Evolutionary conservation across 345 rosid species (phyloP), one percentile per base, ranked within the genome.

Genomic region (Aquilaria sinensis): DNA sequence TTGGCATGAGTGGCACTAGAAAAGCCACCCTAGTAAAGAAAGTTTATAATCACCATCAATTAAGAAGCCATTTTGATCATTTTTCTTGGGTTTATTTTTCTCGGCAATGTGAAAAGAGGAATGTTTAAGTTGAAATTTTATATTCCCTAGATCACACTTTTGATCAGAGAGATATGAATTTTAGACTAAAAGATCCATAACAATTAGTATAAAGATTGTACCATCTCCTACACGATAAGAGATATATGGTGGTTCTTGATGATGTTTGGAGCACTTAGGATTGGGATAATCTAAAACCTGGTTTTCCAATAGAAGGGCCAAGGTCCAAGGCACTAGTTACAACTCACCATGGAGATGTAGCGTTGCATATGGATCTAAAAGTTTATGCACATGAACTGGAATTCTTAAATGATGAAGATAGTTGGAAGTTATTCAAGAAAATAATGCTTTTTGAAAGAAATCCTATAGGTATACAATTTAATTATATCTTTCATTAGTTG

Each of bases 71-170:
- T 51, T 81, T 72, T 14, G 51, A 57, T 9, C 46, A 70, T 0
- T 70, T 72, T 10, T 80, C 81, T 50, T 76, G 83, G 86, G 74
- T 69, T 60, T 76, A 51, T 23, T 51, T 81, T 55, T 78, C 86
- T 23, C 77, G 67, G 32, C 67, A 66, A 31, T 74, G 64, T 61
- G 32, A 65, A 6, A 31, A 0, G 32, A 76, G 64, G 47, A 69
- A 67, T 56, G 72, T 76, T 41, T 65, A 68, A 73, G 12, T 55
- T 5, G 71, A 6, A 51, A 73, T 78, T 37, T 29, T 79, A 56
- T 37, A 3, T 7, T 37, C 43, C 43, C 2, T 37, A 3, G 1
- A 37, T 37, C 43, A 3, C 1, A 37, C 43, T 37, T 37, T 7
- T 37, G 43, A 37, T 3, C 9, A 77, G 33, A 33, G 60, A 47